These are phyloP conservation scores for Alternaria sp. DNA, from an alignment of 2,329 filamentous ascomycete genomes.

Conservation along the genomic window DNA sequence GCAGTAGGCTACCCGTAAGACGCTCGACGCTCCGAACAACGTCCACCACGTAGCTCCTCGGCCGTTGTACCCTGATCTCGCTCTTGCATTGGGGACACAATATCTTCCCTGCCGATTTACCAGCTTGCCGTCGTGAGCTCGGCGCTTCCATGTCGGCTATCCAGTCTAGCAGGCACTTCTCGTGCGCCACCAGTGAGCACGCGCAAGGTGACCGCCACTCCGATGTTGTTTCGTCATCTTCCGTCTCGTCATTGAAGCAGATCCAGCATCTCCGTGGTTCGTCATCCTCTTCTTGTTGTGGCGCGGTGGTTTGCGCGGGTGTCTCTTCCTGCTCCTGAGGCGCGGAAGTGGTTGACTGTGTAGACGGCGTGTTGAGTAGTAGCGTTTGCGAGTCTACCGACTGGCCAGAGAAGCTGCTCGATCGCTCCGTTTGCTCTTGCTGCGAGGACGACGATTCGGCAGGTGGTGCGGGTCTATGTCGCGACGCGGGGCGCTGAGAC, in stretches of 20 bases:
- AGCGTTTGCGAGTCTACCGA: conserved; percentile 59
- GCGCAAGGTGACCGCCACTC: conserved; percentile 90
- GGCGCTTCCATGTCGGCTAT: conserved; percentile 85
- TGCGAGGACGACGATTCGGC: conserved; percentile 28
- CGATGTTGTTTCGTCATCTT: conserved; percentile 67
- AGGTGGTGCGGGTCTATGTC: conserved; percentile 43
- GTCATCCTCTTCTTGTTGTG: conserved; percentile 39
- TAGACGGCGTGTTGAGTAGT: conserved; percentile 51
- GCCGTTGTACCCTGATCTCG: conserved; percentile 78
- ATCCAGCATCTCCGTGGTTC: conserved; percentile 71
- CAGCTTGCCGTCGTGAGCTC: conserved; percentile 60
- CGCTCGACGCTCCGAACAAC: conserved; percentile 68
- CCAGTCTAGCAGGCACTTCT: conserved; percentile 90
- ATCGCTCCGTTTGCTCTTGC: conserved; percentile 33
- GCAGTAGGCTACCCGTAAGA: conserved; percentile 65
- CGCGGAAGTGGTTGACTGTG: conserved; percentile 22
- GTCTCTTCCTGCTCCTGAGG: conserved; percentile 26
- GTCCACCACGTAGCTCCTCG: conserved; percentile 76
- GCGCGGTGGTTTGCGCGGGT: conserved; percentile 17
- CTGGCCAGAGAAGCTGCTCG: conserved; percentile 50
- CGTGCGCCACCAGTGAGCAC: conserved; percentile 90
- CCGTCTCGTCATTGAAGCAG: conserved; percentile 72
- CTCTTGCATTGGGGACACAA: conserved; percentile 90
- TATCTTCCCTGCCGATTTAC: conserved; percentile 65
- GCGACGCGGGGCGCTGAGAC: conserved; percentile 47